These are phyloP conservation scores for Ophiognomonia clavigignenti-juglandacearum DNA, from an alignment of 2,329 filamentous ascomycete genomes.

Conservation along the genomic window DNA sequence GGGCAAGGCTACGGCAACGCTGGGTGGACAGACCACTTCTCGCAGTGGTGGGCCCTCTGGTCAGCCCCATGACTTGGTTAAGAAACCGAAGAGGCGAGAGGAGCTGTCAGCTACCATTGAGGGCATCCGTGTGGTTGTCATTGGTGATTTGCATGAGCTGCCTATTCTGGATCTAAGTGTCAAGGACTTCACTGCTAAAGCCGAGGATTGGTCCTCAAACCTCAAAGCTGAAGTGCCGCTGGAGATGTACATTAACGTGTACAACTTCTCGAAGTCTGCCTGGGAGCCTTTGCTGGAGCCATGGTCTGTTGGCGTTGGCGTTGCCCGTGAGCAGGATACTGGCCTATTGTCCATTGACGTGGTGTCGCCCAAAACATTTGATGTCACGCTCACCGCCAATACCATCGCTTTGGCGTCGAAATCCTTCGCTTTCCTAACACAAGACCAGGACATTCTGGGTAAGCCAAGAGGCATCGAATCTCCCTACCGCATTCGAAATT, in stretches of 20 bases:
- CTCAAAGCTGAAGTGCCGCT: constrained; percentile 86
- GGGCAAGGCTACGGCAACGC: constrained; percentile 20
- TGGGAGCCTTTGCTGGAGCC: constrained; percentile 97
- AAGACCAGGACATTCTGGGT: constrained; percentile 84
- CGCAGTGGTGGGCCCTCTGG: constrained; percentile 5
- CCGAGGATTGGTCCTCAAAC: constrained; percentile 85
- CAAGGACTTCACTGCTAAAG: constrained; percentile 79
- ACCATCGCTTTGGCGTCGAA: constrained; percentile 92
- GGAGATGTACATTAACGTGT: constrained; percentile 92
- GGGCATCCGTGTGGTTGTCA: constrained; percentile 86
- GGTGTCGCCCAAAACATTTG: constrained; percentile 83
- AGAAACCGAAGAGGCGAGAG: constrained; percentile 47
- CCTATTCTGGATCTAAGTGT: constrained; percentile 92
- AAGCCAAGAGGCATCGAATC: constrained; percentile 90
- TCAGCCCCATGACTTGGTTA: constrained; percentile 27
- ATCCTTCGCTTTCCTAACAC: constrained; percentile 83
- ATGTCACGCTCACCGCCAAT: constrained; percentile 87
- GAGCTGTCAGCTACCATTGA: constrained; percentile 82
- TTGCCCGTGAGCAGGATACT: constrained; percentile 71
- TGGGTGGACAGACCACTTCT: constrained; percentile 8
- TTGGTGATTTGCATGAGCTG: constrained; percentile 92
- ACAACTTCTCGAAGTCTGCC: constrained; percentile 97
- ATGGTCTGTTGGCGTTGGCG: constrained; percentile 89
- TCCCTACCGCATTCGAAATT: constrained; percentile 89
- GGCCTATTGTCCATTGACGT: constrained; percentile 79